These are phyloP conservation scores for Psilocybe sp. DNA, from an alignment of 768 basidiomycete species.

Conservation along the genomic window DNA sequence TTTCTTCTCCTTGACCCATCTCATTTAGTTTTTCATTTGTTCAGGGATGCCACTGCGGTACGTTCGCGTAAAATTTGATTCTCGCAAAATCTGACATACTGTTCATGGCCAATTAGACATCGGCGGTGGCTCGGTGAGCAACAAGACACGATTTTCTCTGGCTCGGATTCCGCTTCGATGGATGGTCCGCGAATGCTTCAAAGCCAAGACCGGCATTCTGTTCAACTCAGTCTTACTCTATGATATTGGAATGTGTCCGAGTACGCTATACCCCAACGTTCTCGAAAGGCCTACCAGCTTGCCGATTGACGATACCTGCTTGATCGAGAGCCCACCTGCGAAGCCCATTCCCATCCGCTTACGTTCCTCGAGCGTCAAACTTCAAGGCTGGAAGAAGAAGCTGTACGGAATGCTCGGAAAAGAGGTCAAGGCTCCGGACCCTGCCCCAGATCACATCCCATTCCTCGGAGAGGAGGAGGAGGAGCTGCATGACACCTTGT, in stretches of 20 bases:
- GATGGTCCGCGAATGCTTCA: constrained; percentile 72
- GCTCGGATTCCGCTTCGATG: constrained; percentile 55
- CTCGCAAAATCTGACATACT: neutral
- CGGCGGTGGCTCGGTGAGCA: constrained; percentile 53
- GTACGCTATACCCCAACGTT: constrained; percentile 34
- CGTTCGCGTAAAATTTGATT: constrained; percentile 3
- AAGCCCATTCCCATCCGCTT: neutral
- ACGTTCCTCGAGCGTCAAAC: too few relatives aligned
- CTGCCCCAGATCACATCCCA: neutral
- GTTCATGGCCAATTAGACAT: constrained; percentile 41
- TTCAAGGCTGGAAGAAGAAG: too few relatives aligned
- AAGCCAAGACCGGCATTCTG: constrained; percentile 53
- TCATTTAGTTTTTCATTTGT: too few relatives aligned
- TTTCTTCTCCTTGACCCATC: too few relatives aligned
- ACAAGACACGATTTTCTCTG: constrained; percentile 37
- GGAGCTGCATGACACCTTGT: constrained; percentile 46
- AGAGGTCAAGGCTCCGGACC: too few relatives aligned
- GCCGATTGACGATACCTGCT: constrained; percentile 23
- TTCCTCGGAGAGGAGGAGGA: constrained; percentile 39
- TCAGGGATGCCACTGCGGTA: constrained; percentile 43
- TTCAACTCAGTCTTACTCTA: constrained; percentile 45
- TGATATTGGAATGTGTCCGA: constrained; percentile 35
- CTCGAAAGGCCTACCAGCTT: constrained; percentile 38
- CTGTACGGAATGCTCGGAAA: too few relatives aligned
- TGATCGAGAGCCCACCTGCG: constrained; percentile 21